Conservation (phyloP, 208 protist species). For the Leishmania lainsoni region DNA sequence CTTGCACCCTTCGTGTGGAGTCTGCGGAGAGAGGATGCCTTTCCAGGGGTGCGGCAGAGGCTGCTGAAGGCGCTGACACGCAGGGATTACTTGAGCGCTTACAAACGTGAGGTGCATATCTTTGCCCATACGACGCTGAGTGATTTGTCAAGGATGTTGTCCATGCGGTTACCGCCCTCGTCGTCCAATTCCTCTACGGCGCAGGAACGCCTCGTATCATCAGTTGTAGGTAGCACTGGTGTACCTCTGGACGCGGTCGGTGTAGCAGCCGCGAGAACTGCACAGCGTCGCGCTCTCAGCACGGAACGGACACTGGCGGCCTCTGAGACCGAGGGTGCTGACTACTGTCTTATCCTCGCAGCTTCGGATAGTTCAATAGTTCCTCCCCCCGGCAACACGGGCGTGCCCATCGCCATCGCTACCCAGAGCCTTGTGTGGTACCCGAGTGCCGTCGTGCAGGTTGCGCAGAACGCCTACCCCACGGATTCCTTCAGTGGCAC, state of each 20-base stretch:
- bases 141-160: constrained; percentile 2
- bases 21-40: neutral
- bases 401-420: too few relatives aligned
- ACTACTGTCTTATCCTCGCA: neutral
- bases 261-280: neutral
- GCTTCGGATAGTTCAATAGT: neutral
- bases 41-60: neutral
- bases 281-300: neutral
- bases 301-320: constrained; percentile 1
- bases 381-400: neutral
- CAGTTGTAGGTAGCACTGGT: neutral
- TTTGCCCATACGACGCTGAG: constrained; percentile 7
- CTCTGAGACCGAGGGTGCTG: neutral
- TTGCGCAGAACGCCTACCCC: neutral
- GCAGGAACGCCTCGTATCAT: neutral
- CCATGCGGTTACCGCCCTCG: neutral
- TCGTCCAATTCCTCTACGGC: too few relatives aligned
- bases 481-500: neutral
- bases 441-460: neutral
- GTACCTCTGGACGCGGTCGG: neutral
- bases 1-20: neutral
- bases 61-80: constrained; percentile 5
- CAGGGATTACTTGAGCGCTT: constrained; percentile 4
- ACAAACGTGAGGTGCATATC: neutral
- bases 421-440: neutral